phyloP scores from a whole-genome alignment of 1,284 basidiomycete genomes.

The Rhodotorula mucilaginosa region DNA sequence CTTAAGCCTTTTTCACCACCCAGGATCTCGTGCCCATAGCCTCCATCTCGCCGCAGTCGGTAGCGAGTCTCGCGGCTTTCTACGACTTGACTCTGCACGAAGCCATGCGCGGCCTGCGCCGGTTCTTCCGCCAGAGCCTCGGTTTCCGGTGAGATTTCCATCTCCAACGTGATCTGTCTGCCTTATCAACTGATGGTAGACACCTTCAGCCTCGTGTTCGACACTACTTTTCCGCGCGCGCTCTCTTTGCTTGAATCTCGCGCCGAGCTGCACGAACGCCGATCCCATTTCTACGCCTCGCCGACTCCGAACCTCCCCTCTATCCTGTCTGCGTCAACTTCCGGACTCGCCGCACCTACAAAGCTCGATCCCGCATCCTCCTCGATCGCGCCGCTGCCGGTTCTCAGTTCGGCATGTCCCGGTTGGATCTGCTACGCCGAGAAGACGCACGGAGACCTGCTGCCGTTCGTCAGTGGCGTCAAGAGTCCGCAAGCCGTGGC shows the following conservation, averaged over 20 bases:
- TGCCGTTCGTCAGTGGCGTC: conserved; percentile 81
- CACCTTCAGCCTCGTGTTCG: conserved; percentile 60
- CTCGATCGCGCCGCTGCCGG: conserved; percentile 59
- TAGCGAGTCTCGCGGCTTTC: conserved; percentile 80
- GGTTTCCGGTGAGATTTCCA: conserved; percentile 35
- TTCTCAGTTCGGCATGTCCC: conserved; percentile 93
- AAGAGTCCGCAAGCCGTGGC: conserved; percentile 94
- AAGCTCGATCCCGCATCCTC: conserved; percentile 28
- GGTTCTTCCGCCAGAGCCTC: conserved; percentile 39
- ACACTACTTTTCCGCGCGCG: conserved; percentile 92
- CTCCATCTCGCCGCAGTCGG: conserved; percentile 85
- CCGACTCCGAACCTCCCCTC: conserved; percentile 13
- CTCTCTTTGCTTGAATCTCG: conserved; percentile 77
- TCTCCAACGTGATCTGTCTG: no score
- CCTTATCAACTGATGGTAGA: no score
- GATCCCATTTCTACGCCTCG: conserved; percentile 9
- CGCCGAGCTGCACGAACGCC: conserved; percentile 74
- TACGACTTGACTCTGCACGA: conserved; percentile 35
- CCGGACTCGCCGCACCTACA: conserved; percentile 10
- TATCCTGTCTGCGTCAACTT: conserved; percentile 6
- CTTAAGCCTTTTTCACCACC: not conserved
- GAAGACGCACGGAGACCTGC: conserved; percentile 90
- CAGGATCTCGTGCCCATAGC: conserved; percentile 65
- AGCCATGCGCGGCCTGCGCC: conserved; percentile 34
- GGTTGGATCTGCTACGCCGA: conserved; percentile 99